A percentile compares a stretch with the other conserved stretches of the same genome.
These are phyloP conservation scores for Lanmaoa pseudosensibilis DNA, from an alignment of 768 basidiomycete species.

Conservation along the genomic window DNA sequence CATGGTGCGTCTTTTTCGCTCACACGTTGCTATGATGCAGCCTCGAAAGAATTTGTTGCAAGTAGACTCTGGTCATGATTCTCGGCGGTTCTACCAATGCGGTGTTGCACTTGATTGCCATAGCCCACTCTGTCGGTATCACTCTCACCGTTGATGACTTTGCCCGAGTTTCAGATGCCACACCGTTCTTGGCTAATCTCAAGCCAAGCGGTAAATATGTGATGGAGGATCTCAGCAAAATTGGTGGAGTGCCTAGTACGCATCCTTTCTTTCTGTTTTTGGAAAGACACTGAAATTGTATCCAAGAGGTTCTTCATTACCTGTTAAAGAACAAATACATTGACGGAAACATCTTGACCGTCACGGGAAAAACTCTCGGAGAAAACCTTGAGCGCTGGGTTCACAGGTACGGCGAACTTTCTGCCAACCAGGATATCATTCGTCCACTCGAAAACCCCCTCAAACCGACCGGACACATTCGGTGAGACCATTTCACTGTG, in stretches of 20 bases:
- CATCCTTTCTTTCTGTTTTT: conserved; percentile 10
- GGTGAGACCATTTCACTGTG: conserved; percentile 44
- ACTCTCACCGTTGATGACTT: conserved; percentile 88
- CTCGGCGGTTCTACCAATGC: conserved; percentile 98
- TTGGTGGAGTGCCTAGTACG: conserved; percentile 95
- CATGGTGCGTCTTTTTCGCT: conserved; percentile 56
- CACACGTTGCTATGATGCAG: conserved; percentile 8
- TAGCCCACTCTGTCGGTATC: conserved; percentile 95
- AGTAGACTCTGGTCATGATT: conserved; percentile 90
- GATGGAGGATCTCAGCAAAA: conserved; percentile 95
- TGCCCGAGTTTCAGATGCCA: conserved; percentile 88
- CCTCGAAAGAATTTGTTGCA: conserved; percentile 3
- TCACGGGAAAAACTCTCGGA: conserved; percentile 85
- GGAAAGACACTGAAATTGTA: neutral
- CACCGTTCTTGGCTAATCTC: conserved; percentile 93
- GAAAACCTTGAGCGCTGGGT: conserved; percentile 93
- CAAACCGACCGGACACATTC: conserved; percentile 86
- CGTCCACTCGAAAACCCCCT: conserved; percentile 85
- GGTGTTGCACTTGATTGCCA: conserved; percentile 93
- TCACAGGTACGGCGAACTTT: conserved; percentile 74
- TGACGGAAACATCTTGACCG: conserved; percentile 87
- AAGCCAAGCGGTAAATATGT: conserved; percentile 98
- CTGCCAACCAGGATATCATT: conserved; percentile 78
- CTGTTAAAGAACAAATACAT: conserved; percentile 85
- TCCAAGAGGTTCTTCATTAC: conserved; percentile 77